phyloP scores from a whole-genome alignment of 1,139 yeast species.

The Yamadazyma mexicana region DNA sequence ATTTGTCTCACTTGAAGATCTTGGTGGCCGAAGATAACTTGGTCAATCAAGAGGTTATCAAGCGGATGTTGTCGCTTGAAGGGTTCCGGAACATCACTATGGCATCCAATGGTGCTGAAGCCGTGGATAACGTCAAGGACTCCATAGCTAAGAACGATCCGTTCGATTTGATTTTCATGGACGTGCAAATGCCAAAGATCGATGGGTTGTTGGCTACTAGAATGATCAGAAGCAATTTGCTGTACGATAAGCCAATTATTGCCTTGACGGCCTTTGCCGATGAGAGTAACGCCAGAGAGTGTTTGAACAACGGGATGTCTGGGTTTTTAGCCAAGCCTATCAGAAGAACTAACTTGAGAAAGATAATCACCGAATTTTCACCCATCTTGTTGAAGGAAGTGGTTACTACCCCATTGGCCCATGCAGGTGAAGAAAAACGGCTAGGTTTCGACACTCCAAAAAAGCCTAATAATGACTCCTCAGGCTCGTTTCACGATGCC shows the following conservation, averaged over 20 bases:
- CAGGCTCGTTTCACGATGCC: neutral
- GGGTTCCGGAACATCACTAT: conserved; percentile 69
- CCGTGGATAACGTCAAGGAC: conserved; percentile 61
- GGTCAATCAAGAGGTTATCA: conserved; percentile 89
- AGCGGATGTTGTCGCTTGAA: conserved; percentile 78
- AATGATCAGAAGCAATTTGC: conserved; percentile 63
- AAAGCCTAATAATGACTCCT: neutral
- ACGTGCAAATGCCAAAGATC: conserved; percentile 92
- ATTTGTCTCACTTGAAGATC: conserved; percentile 48
- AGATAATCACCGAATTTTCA: conserved; percentile 48
- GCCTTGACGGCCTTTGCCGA: conserved; percentile 96
- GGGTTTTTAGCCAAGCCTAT: conserved; percentile 89
- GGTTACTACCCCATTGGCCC: conserved; percentile 31
- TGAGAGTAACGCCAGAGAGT: conserved; percentile 75
- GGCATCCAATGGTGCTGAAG: conserved; percentile 91
- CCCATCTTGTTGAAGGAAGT: conserved; percentile 27
- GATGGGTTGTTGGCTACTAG: conserved; percentile 86
- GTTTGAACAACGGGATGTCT: conserved; percentile 81
- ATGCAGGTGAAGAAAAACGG: conserved; percentile 18
- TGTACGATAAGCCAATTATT: conserved; percentile 74
- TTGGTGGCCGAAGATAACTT: conserved; percentile 93
- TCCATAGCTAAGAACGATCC: conserved; percentile 39
- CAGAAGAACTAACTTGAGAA: conserved; percentile 63
- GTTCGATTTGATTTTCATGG: conserved; percentile 87
- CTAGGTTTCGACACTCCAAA: conserved; percentile 13